phyloP scores from a whole-genome alignment of 2,329 filamentous ascomycete species.

The Alternaria postmessia region DNA sequence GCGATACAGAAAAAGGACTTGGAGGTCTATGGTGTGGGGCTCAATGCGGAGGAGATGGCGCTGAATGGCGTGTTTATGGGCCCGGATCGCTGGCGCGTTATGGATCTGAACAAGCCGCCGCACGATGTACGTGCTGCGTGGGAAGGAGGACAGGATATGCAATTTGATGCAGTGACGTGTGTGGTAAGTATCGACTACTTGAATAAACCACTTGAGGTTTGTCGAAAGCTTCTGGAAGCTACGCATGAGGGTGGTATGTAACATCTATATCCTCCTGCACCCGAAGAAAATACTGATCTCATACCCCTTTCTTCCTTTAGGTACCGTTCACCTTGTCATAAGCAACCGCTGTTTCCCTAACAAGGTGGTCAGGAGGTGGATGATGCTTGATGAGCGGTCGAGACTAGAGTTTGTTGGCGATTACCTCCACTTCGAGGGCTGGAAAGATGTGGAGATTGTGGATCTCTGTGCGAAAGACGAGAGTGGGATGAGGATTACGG shows the following conservation, averaged over 20 bases:
- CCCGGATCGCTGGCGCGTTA: conserved; percentile 40
- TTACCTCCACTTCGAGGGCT: conserved; percentile 61
- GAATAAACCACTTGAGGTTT: conserved; percentile 56
- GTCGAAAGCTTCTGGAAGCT: conserved; percentile 51
- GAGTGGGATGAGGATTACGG: conserved; percentile 27
- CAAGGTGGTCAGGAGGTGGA: conserved; percentile 61
- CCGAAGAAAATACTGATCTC: not conserved
- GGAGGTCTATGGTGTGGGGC: conserved; percentile 58
- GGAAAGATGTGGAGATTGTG: conserved; percentile 63
- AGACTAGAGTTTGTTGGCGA: conserved; percentile 60
- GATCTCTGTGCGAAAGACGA: conserved; percentile 56
- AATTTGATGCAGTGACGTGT: conserved; percentile 59
- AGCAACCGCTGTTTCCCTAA: conserved; percentile 63
- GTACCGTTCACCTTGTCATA: conserved; percentile 59
- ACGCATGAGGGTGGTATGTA: conserved; percentile 53
- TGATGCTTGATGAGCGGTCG: conserved; percentile 55
- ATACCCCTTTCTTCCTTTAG: not conserved
- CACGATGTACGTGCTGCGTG: conserved; percentile 38
- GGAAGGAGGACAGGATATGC: conserved; percentile 1
- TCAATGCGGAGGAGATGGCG: conserved; percentile 58
- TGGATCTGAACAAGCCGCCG: conserved; percentile 56
- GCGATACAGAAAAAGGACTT: conserved; percentile 45
- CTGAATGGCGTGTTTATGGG: conserved; percentile 47
- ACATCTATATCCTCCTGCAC: not conserved
- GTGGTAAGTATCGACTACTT: conserved; percentile 63